Conservation (phyloP, 164 flowering plant species). For the Macadamia tetraphylla region DNA sequence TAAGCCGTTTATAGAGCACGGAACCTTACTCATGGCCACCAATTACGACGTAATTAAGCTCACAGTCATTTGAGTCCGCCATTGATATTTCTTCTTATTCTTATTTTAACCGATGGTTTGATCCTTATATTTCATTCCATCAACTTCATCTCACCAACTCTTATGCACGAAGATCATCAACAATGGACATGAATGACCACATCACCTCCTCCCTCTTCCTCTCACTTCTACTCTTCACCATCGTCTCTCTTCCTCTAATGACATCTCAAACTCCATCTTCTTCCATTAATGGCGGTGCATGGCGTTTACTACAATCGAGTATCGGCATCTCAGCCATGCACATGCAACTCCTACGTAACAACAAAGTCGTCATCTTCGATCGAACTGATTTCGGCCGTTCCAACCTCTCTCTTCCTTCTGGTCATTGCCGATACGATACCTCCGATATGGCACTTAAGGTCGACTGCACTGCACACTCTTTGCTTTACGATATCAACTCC, state of each 20-base stretch:
- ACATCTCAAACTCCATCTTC: conserved; percentile 2
- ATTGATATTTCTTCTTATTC: no score
- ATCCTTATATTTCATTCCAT: conserved; percentile 5
- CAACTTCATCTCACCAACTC: conserved; percentile 10
- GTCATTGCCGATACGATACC: conserved; percentile 33
- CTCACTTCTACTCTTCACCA: background rate
- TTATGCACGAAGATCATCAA: background rate
- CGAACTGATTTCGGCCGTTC: conserved; percentile 63
- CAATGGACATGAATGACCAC: background rate
- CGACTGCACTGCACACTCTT: conserved; percentile 61
- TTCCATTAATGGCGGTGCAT: conserved; percentile 19
- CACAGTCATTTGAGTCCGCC: no score
- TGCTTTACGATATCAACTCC: conserved; percentile 33
- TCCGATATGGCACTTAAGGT: conserved; percentile 20
- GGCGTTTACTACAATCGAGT: conserved; percentile 33
- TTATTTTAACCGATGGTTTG: no score
- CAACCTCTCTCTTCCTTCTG: conserved; percentile 37
- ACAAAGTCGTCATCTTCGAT: conserved; percentile 57
- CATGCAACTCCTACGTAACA: conserved; percentile 51
- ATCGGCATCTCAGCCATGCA: conserved; percentile 73
- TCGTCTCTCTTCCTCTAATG: background rate
- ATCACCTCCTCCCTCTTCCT: background rate
- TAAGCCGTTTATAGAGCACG: no score
- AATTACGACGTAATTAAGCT: no score
- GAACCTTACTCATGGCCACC: no score